These are phyloP conservation scores for Priceomyces medius DNA, from an alignment of 805 yeast genomes.

Conservation along the genomic window DNA sequence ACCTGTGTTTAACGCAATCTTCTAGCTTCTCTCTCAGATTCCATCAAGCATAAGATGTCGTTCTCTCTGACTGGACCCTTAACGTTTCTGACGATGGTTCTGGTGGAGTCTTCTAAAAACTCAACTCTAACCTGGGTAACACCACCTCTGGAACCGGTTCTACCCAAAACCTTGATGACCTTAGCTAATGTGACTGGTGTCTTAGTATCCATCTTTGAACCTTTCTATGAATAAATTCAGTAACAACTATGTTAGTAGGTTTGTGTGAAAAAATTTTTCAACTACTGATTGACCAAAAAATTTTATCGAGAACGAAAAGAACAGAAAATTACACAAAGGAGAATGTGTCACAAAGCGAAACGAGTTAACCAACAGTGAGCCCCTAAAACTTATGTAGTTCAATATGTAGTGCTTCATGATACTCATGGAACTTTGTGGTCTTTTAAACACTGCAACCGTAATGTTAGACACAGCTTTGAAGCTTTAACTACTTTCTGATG, in stretches of 20 bases:
- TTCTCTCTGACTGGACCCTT: slow-evolving; percentile 56
- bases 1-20: slow-evolving; percentile 64
- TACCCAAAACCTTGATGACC: slow-evolving; percentile 98
- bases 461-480: no score
- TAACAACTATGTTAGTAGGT: background rate
- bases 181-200: slow-evolving; percentile 99
- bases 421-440: no score
- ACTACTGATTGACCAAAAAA: background rate
- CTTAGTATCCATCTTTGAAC: slow-evolving; percentile 46
- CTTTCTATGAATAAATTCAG: background rate
- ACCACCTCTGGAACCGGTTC: slow-evolving; percentile 99
- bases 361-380: no score
- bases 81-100: slow-evolving; percentile 51
- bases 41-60: slow-evolving; percentile 98
- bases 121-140: slow-evolving; percentile 52
- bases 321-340: background rate
- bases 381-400: no score
- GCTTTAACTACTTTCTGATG: no score
- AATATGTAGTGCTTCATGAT: no score
- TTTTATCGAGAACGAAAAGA: slow-evolving; percentile 2
- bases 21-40: slow-evolving; percentile 99
- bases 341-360: no score
- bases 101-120: slow-evolving; percentile 47
- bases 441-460: no score
- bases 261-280: slow-evolving; percentile 1